Conservation (phyloP, 768 basidiomycete species). For the Termitomyces sp. region DNA sequence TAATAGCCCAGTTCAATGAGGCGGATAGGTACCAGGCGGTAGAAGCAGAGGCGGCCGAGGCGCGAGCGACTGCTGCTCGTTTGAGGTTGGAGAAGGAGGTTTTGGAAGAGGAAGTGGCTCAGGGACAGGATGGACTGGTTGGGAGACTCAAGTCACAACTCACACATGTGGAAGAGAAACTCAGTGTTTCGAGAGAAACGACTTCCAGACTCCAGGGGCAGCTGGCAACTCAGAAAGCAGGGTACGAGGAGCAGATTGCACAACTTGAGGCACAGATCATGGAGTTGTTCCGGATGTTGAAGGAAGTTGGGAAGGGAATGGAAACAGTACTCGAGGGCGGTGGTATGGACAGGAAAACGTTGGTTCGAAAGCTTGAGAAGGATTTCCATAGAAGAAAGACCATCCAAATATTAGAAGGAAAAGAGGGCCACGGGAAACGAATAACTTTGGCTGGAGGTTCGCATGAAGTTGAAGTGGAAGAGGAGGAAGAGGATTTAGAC, state of each 20-base stretch:
- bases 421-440: slow-evolving; percentile 37
- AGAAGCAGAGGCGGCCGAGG: slow-evolving; percentile 72
- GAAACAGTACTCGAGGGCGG: slow-evolving; percentile 70
- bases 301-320: slow-evolving; percentile 75
- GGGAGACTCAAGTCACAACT: slow-evolving; percentile 77
- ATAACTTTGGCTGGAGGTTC: slow-evolving; percentile 21
- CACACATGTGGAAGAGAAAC: slow-evolving; percentile 69
- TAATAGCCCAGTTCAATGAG: slow-evolving; percentile 89
- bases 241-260: slow-evolving; percentile 82
- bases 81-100: slow-evolving; percentile 80
- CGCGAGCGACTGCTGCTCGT: slow-evolving; percentile 60
- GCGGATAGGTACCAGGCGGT: slow-evolving; percentile 79
- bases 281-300: slow-evolving; percentile 93
- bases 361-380: slow-evolving; percentile 78
- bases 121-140: slow-evolving; percentile 81
- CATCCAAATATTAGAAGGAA: slow-evolving; percentile 82
- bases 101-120: slow-evolving; percentile 78
- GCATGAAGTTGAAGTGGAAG: slow-evolving; percentile 31
- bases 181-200: slow-evolving; percentile 76
- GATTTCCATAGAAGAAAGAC: slow-evolving; percentile 84
- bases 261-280: slow-evolving; percentile 91
- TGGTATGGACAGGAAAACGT: slow-evolving; percentile 75
- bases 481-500: slow-evolving; percentile 50
- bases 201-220: slow-evolving; percentile 74
- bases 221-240: slow-evolving; percentile 70